Evolutionary conservation across 1,284 basidiomycete genomes (phyloP), one percentile per base, ranked within the genome.

Genomic region (Trametes polyzona): DNA sequence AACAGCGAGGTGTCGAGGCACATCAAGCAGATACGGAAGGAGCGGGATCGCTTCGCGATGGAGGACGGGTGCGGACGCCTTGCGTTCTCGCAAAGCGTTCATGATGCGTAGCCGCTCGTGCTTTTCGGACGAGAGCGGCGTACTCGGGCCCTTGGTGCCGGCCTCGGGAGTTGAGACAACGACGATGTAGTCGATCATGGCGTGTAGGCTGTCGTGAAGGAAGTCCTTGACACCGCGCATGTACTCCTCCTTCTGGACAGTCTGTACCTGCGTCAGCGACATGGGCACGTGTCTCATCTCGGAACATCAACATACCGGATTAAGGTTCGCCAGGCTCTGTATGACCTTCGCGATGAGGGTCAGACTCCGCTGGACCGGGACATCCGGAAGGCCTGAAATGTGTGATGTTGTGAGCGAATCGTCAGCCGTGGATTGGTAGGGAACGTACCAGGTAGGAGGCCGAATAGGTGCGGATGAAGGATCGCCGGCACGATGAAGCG

Each of bases 401-500:
- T 30, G 27, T 19, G 27, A 26, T 14, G 35, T 32, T 27, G 16
- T 37, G 16, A 42, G 26, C 26, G 2, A 12, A 27, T 7, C 36
- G 19, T 44, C 27, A 17, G 4, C 29, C 14, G 33, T 26, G 24
- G 37, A 16, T 33, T 41, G 43, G 14, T 68, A n/a, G n/a, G n/a
- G n/a, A n/a, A n/a, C 75, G 29, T 70, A 90, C 90, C 90, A 70
- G 86, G 81, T 62, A 80, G 84, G 33, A 92, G 74, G 14, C 88
- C 87, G 65, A 90, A 91, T 7, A 90, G 71, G 72, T 93, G 90
- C 6, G 90, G 90, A 69, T 90, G 81, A 19, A 93, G 76, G 53
- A 93, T 88, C 23, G 87, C 88, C 39, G 90, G 91, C 17, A 91
- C 87, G 64, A 95, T 87, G 71, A 95, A 92, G 42, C 92, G 83